phyloP scores from a whole-genome alignment of 306 rosid species.

The Urtica urens region DNA sequence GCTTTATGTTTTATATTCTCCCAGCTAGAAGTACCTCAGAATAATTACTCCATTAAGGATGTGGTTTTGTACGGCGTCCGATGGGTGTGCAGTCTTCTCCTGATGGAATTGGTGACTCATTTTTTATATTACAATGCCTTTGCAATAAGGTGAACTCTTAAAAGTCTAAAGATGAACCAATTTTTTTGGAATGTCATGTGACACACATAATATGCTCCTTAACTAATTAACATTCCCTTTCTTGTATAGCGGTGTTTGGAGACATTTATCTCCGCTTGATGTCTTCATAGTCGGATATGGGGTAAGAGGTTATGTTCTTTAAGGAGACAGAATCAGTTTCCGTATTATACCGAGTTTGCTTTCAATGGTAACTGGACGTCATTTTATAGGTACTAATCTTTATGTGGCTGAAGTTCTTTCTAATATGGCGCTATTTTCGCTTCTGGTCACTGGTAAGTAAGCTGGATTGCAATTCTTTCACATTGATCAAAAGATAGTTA shows the following conservation, averaged over 20 bases:
- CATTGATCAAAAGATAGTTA: constrained; percentile 1
- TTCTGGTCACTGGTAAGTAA: constrained; percentile 82
- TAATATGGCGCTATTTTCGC: constrained; percentile 93
- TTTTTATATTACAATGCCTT: constrained; percentile 77
- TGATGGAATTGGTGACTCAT: constrained; percentile 79
- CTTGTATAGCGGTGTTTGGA: constrained; percentile 56
- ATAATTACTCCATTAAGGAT: constrained; percentile 35
- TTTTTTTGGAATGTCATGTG: constrained; percentile 3
- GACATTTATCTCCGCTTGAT: constrained; percentile 63
- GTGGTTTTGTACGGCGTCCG: constrained; percentile 53
- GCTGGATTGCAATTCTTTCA: neutral
- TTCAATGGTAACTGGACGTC: neutral
- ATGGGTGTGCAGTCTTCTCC: constrained; percentile 62
- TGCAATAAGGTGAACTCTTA: constrained; percentile 56
- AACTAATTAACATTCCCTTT: constrained; percentile 13
- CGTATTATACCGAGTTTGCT: neutral
- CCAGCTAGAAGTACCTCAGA: constrained; percentile 75
- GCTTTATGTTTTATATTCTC: constrained; percentile 10
- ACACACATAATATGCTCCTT: constrained; percentile 5
- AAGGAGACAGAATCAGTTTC: neutral
- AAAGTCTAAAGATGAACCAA: constrained; percentile 9
- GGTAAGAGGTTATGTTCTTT: constrained; percentile 37
- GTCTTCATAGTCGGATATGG: constrained; percentile 90
- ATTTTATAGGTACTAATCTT: constrained; percentile 66
- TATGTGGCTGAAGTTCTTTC: constrained; percentile 87